Evolutionary conservation across 2,329 filamentous ascomycete species (phyloP).

Genomic region (Capronia americana): DNA sequence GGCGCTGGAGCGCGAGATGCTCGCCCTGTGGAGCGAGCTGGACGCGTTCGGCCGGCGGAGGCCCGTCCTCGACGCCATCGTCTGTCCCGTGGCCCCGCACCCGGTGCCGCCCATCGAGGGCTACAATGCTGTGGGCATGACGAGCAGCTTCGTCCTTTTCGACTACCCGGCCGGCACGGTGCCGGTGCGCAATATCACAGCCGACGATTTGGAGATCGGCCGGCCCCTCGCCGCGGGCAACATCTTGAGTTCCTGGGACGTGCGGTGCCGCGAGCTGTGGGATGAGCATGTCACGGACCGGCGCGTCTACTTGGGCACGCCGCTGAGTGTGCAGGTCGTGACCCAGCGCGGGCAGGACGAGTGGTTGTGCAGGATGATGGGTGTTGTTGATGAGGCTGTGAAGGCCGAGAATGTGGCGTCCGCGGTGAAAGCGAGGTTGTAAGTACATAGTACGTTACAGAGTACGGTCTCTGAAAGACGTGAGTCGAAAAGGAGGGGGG

Average conservation of each 20-base stretch:
- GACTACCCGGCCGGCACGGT: constrained; percentile 67
- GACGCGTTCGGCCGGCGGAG: constrained; percentile 45
- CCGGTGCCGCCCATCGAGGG: constrained; percentile 67
- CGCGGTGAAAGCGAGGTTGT: constrained; percentile 24
- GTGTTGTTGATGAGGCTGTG: constrained; percentile 57
- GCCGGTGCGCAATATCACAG: constrained; percentile 59
- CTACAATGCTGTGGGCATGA: constrained; percentile 69
- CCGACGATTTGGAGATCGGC: constrained; percentile 58
- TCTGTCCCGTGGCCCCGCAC: constrained; percentile 69
- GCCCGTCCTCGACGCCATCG: constrained; percentile 63
- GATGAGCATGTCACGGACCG: constrained; percentile 59
- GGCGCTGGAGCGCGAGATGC: constrained; percentile 61
- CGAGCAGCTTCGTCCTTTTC: constrained; percentile 65
- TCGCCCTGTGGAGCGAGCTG: constrained; percentile 59
- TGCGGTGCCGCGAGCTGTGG: constrained; percentile 65
- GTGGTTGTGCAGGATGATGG: constrained; percentile 61
- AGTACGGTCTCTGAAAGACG: background rate
- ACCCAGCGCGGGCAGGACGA: constrained; percentile 62
- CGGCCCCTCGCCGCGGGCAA: constrained; percentile 51
- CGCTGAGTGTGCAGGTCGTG: constrained; percentile 64
- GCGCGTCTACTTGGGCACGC: constrained; percentile 60
- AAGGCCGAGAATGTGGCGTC: constrained; percentile 28
- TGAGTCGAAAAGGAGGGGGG: background rate
- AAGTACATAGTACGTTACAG: background rate
- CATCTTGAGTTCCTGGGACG: constrained; percentile 64